Base-by-base conservation (phyloP, 768 basidiomycete species). In the Rubroboletus satanas region DNA sequence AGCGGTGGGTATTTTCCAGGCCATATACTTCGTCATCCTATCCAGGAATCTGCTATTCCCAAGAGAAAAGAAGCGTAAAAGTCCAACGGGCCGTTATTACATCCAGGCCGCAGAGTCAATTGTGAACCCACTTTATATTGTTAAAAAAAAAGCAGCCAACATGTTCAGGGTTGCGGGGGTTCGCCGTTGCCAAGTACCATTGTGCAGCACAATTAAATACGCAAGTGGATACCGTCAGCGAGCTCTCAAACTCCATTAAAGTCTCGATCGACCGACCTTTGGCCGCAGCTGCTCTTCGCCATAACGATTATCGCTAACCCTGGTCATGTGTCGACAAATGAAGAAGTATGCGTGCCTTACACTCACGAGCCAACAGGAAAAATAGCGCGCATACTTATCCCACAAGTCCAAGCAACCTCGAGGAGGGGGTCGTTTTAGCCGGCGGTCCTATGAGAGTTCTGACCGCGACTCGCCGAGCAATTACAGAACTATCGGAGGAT, bases 161-260 rank as follows among this genome's bases (percentile, higher is more conserved):
- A n/a, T 39, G n/a, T 18, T 47, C 28, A 42, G 11, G 32, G 32
- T 28, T n/a, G n/a, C 18, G 12, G 38, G 32, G 1, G 11, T 36
- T 23, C 21, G 36, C 12, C n/a, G 32, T 14, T 23, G 44, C 26
- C 5, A 47, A 35, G 33, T 7, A 18, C 35, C 3, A 6, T 32
- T 8, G 21, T 6, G 17, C 28, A 23, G 18, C 14, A 21, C 0
- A 4, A 45, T 45, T 7, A 12, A 45, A n/a, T 17, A 47, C 45
- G 28, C 28, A 9, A 31, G 8, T 32, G 37, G 41, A 43, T 36
- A 26, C 18, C 15, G 17, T 35, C 53, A 17, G 33, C 23, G 26
- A 43, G 29, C 49, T 11, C 39, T 10, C 37, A 43, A 59, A 52
- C 56, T 5, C 56, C 49, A 47, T 32, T 7, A 10, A n/a, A 29